Percentiles rank a stretch among this genome's conserved stretches.
Conservation (phyloP, 1,284 basidiomycete species). For the Chalciporus sp. region DNA sequence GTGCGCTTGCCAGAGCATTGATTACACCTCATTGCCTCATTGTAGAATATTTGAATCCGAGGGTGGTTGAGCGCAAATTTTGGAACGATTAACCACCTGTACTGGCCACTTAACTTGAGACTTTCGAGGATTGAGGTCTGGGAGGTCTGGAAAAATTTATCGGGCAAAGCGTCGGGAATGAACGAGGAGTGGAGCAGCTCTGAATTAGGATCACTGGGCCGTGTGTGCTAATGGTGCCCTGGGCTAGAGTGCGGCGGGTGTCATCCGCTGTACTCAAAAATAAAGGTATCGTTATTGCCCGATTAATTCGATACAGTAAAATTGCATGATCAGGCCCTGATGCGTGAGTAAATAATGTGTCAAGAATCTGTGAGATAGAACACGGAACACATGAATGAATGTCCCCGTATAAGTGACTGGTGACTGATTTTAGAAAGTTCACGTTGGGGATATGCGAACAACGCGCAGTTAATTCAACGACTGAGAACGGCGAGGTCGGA, state of each 20-base stretch:
- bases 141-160: too few relatives aligned
- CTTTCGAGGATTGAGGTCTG: too few relatives aligned
- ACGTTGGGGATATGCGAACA: slow-evolving; percentile 11
- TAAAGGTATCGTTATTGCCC: slow-evolving; percentile 8
- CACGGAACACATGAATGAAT: slow-evolving; percentile 3
- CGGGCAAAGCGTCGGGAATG: too few relatives aligned
- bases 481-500: slow-evolving; percentile 1
- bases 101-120: too few relatives aligned
- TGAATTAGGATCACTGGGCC: too few relatives aligned
- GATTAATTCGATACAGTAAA: slow-evolving; percentile 12
- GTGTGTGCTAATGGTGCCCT: not conserved
- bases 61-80: not conserved
- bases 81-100: too few relatives aligned
- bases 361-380: slow-evolving; percentile 18
- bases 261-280: slow-evolving; percentile 4
- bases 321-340: slow-evolving; percentile 4
- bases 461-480: not conserved
- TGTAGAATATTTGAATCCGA: too few relatives aligned
- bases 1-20: too few relatives aligned
- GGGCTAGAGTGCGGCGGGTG: not conserved
- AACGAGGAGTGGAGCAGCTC: too few relatives aligned
- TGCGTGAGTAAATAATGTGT: slow-evolving; percentile 3
- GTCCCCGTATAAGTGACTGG: slow-evolving; percentile 6
- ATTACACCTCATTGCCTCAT: too few relatives aligned
- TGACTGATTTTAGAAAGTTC: not conserved